phyloP scores from a whole-genome alignment of 805 yeast genomes.

The Wickerhamomyces kurtzmanii region DNA sequence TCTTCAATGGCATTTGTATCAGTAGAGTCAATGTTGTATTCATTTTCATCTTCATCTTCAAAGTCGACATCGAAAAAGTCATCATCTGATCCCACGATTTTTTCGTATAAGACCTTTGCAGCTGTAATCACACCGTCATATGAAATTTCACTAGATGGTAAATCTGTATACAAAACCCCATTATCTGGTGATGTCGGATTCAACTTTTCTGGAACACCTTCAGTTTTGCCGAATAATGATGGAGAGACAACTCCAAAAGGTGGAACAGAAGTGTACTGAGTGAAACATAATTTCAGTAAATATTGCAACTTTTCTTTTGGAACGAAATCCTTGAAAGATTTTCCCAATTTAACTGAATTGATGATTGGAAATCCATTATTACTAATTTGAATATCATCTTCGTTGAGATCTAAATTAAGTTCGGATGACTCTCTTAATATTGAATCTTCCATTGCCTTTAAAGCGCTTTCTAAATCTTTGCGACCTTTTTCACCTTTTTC shows the following conservation, averaged over 20 bases:
- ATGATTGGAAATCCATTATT: constrained; percentile 60
- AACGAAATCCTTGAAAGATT: constrained; percentile 74
- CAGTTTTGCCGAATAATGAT: constrained; percentile 24
- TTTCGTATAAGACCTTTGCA: constrained; percentile 62
- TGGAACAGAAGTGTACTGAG: constrained; percentile 47
- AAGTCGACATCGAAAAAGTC: constrained; percentile 95
- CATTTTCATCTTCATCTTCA: constrained; percentile 81
- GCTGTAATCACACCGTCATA: constrained; percentile 88
- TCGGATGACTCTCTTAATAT: constrained; percentile 65
- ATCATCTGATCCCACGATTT: constrained; percentile 86
- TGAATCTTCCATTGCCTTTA: constrained; percentile 68
- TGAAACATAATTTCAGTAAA: constrained; percentile 50
- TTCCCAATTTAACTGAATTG: constrained; percentile 78
- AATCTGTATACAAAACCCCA: constrained; percentile 39
- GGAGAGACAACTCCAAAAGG: constrained; percentile 44
- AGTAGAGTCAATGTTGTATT: constrained; percentile 19
- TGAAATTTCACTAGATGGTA: constrained; percentile 81
- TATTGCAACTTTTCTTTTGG: constrained; percentile 66
- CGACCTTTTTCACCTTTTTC: constrained; percentile 65
- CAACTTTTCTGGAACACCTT: constrained; percentile 14
- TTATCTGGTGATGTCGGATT: constrained; percentile 33
- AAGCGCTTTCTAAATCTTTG: constrained; percentile 71
- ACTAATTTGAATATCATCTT: constrained; percentile 42
- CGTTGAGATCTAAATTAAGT: constrained; percentile 42
- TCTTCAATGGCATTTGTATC: constrained; percentile 20